Percentiles rank a stretch among this genome's conserved stretches.
Evolutionary conservation across 2,329 filamentous ascomycete genomes (phyloP).

Genomic region (Fusarium sambucinum): DNA sequence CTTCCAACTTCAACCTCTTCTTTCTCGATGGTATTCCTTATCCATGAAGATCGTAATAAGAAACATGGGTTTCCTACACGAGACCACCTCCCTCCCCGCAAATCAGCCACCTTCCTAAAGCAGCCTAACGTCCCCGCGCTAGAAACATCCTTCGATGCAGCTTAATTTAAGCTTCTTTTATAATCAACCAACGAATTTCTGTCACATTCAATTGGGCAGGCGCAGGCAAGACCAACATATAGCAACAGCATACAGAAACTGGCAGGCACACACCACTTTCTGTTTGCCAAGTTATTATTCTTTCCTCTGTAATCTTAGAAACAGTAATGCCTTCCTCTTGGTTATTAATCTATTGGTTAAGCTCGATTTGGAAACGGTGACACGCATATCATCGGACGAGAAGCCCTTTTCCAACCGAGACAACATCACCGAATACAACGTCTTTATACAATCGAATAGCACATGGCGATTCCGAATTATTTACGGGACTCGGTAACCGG

Average conservation of each 20-base stretch:
- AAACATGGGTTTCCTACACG: conserved; percentile 10
- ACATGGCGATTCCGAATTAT: not conserved
- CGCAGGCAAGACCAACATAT: not conserved
- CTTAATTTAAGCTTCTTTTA: conserved; percentile 45
- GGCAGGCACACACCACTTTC: conserved; percentile 1
- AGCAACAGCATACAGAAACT: not conserved
- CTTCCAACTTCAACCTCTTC: not conserved
- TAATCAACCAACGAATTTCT: conserved; percentile 4
- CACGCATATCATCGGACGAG: conserved; percentile 1
- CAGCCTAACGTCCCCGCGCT: conserved; percentile 25
- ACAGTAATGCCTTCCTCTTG: not conserved
- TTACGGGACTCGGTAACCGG: conserved; percentile 2
- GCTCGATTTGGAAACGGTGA: not conserved
- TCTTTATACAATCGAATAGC: not conserved
- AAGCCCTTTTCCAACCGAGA: conserved; percentile 1
- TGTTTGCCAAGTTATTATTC: not conserved
- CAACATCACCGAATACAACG: not conserved
- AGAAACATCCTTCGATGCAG: conserved; percentile 26
- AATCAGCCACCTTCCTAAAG: conserved; percentile 43
- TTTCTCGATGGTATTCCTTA: not conserved
- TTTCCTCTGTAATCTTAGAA: not conserved
- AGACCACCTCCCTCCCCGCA: conserved; percentile 8
- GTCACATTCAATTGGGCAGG: conserved; percentile 15
- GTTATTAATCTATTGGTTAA: conserved; percentile 3
- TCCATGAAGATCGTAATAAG: not conserved